Percentiles rank a stretch among this genome's conserved stretches.
Evolutionary conservation across 495 filamentous ascomycete genomes (phyloP).

Genomic region (Bathelium albidoporum): DNA sequence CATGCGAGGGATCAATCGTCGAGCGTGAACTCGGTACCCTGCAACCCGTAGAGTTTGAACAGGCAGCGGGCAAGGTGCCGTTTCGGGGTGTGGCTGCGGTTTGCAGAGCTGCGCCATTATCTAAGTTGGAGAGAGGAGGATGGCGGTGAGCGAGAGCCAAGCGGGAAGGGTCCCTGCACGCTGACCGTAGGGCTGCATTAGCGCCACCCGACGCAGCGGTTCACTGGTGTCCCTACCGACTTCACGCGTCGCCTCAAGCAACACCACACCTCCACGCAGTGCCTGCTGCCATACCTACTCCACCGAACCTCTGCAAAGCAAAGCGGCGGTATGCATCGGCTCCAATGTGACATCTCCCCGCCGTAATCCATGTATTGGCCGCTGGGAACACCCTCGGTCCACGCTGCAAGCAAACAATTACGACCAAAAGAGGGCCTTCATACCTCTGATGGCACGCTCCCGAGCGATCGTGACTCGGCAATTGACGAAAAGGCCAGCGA

Average conservation of each 20-base stretch:
- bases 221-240: neutral
- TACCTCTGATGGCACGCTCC: neutral
- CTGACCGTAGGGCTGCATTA: neutral
- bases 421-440: neutral
- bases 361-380: conserved; percentile 87
- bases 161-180: neutral
- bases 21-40: too few species aligned
- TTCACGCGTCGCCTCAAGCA: neutral
- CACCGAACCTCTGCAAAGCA: neutral
- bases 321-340: neutral
- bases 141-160: neutral
- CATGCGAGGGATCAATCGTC: too few species aligned
- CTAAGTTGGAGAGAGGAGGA: neutral
- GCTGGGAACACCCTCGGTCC: conserved; percentile 78
- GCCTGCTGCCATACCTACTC: neutral
- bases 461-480: neutral
- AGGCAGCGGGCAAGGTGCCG: neutral
- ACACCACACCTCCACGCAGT: neutral
- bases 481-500: neutral
- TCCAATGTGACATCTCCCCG: neutral
- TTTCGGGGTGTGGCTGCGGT: neutral
- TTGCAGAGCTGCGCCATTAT: neutral
- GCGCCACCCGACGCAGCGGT: neutral
- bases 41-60: neutral
- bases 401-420: conserved; percentile 35